Conservation (phyloP, 768 basidiomycete genomes). For the Leucocoprinus sp. region DNA sequence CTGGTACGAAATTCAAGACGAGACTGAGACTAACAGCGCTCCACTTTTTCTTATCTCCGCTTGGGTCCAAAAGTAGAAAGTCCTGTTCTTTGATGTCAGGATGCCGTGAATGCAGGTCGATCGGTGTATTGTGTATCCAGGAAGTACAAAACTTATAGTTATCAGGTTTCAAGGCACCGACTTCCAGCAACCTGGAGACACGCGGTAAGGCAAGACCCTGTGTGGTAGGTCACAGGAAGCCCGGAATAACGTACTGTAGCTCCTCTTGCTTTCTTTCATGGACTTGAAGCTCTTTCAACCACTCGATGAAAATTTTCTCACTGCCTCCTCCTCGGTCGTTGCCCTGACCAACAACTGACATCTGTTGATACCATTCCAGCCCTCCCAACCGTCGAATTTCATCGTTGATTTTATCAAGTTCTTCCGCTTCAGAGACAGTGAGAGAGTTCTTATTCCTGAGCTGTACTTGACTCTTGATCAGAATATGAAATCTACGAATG, state of each 20-base stretch:
- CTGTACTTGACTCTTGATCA: slow-evolving; percentile 61
- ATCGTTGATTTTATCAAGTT: slow-evolving; percentile 44
- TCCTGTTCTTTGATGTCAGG: slow-evolving; percentile 81
- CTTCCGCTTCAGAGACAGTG: slow-evolving; percentile 19
- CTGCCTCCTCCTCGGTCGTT: slow-evolving; percentile 82
- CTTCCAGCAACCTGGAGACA: slow-evolving; percentile 67
- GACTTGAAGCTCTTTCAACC: slow-evolving; percentile 54
- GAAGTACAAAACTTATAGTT: slow-evolving; percentile 60
- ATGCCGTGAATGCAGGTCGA: slow-evolving; percentile 81
- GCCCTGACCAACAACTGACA: slow-evolving; percentile 77
- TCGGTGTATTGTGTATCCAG: slow-evolving; percentile 71
- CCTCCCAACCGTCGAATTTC: slow-evolving; percentile 72
- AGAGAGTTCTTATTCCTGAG: slow-evolving; percentile 27
- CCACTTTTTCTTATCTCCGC: slow-evolving; percentile 50
- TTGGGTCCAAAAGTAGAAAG: slow-evolving; percentile 57
- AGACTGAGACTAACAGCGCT: slow-evolving; percentile 79
- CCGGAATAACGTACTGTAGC: slow-evolving; percentile 28
- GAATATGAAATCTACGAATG: slow-evolving; percentile 75
- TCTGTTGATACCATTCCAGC: slow-evolving; percentile 70
- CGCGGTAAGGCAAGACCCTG: not conserved
- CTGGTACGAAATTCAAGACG: slow-evolving; percentile 84
- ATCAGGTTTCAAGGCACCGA: slow-evolving; percentile 80
- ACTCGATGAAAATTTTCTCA: slow-evolving; percentile 68
- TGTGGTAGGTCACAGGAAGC: not conserved
- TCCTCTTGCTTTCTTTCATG: slow-evolving; percentile 20